Base-by-base conservation (phyloP, 2,329 filamentous ascomycete species). In the Aspergillus sergii region DNA sequence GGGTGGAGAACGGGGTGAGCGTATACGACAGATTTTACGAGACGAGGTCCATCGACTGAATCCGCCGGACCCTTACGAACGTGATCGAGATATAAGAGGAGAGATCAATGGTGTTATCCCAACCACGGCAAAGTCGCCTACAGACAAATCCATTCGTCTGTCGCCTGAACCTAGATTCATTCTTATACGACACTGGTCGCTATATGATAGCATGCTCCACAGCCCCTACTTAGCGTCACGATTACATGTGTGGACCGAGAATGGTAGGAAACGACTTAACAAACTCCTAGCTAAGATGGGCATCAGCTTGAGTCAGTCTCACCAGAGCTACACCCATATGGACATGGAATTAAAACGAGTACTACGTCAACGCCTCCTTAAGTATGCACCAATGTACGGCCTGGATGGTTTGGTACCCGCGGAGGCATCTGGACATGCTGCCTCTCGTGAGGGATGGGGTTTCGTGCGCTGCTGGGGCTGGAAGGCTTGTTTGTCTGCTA, bases 271-370 rank as follows among this genome's bases (percentile, higher is more conserved):
- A 76, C 88, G 94, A 58, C 83, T 99, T 23, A 92, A 97, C 78
- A 98, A 98, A 75, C 85, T 99, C 0, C 85, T 99, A 3, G 95
- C 95, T 50, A 99, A 98, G 79, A 99, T 99, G 94, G 95, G 95
- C 36, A 92, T 99, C 60, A 96, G 92, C 73, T 83, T 98, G 43
- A 91, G 90, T 6, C 94, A 99, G 79, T 97, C 94, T 80, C 94
- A 93, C 72, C 95, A 98, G 78, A 94, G 89, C 75, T 99, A 98
- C 75, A 93, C 93, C 0, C 95, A 99, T 77, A 98, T 99, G 94
- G 94, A 98, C 78, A 96, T 97, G 89, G 90, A 96, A 78, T 82
- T 99, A 39, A 99, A 98, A 79, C 89, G 92, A 6, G 92, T 92
- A 34, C 81, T 98, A 34, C 89, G 94, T 48, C 88, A 92, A 55